Base-by-base conservation (phyloP, 108 stramenopile species). In the Discostella stelligeroides region DNA sequence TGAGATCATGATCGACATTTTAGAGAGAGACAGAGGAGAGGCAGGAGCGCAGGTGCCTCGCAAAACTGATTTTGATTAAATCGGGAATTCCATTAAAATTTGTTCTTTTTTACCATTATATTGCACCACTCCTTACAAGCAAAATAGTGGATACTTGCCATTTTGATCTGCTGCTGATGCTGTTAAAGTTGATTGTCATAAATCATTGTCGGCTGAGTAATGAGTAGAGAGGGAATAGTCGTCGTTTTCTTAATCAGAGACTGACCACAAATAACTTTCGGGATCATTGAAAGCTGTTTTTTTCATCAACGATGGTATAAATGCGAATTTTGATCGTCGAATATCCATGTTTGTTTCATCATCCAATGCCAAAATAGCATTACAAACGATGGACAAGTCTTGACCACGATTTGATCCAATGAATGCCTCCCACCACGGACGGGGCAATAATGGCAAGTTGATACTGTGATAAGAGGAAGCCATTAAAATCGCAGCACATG, bases 201-300 rank as follows among this genome's bases (percentile, higher is more conserved):
- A 34, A 5, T 6, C 34, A 34, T 5, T 5, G 34, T 6, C 34
- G 34, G 5, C 34, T 6, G 34, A 34, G 6, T 34, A 6, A 34
- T 34, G 34, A 5, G 34, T 34, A 5, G 34, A 34, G 34, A 34
- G 6, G 34, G 34, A 6, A 34, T 5, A 5, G 6, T 34, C 6
- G 6, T 34, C 6, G 34, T 34, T 6, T 34, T 34, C 9, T 68
- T 53, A 76, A 51, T 76, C 75, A 15, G 72, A 46, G 20, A 59
- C 59, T 18, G 73, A 70, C 92, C 92, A 93, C 27, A 87, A 51
- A 76, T 89, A 93, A 68, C 89, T 90, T n/a, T 82, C 83, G 2
- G 88, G 85, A 79, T 87, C 92, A 65, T 81, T 88, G 63, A 90
- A 93, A 20, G 66, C 70, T 18, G 62, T 60, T n/a, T 62, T 62